A percentile compares a stretch with the other conserved stretches of the same genome.
These are phyloP conservation scores for Pseudogymnoascus destructans DNA, from an alignment of 2,329 filamentous ascomycete species.

Conservation along the genomic window DNA sequence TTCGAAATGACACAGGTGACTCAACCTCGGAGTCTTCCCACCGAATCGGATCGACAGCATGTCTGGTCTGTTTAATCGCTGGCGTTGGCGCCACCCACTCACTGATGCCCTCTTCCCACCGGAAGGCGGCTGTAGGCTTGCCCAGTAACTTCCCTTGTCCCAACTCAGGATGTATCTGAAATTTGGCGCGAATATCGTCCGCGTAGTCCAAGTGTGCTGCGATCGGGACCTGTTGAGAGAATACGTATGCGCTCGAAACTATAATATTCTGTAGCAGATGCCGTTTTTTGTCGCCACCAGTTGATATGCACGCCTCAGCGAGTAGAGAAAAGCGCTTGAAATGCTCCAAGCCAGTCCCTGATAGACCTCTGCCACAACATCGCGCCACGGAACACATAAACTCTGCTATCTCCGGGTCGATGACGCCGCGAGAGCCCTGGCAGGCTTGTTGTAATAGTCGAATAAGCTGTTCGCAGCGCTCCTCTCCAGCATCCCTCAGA, in stretches of 20 bases:
- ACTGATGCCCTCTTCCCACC: constrained; percentile 43
- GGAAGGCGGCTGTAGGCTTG: constrained; percentile 24
- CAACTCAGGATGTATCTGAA: constrained; percentile 5
- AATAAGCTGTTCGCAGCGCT: neutral
- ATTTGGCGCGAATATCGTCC: constrained; percentile 18
- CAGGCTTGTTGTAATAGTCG: neutral
- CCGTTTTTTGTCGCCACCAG: constrained; percentile 1
- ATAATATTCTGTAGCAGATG: constrained; percentile 20
- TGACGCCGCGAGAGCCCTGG: neutral
- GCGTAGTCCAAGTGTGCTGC: constrained; percentile 24
- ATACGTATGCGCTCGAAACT: constrained; percentile 25
- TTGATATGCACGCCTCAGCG: constrained; percentile 14
- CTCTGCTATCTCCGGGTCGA: constrained; percentile 19
- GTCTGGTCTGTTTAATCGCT: constrained; percentile 19
- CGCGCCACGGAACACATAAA: constrained; percentile 36
- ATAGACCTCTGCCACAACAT: constrained; percentile 32
- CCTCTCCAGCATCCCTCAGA: neutral
- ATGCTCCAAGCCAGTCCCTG: constrained; percentile 26
- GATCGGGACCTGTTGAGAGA: constrained; percentile 22
- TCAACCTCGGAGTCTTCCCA: constrained; percentile 15
- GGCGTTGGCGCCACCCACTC: constrained; percentile 43
- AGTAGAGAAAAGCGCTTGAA: constrained; percentile 27
- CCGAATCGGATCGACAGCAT: constrained; percentile 14
- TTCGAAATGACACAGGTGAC: constrained; percentile 17
- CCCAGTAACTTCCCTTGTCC: neutral